These are phyloP conservation scores for Sicyos baderoa DNA, from an alignment of 306 rosid genomes.

Conservation along the genomic window DNA sequence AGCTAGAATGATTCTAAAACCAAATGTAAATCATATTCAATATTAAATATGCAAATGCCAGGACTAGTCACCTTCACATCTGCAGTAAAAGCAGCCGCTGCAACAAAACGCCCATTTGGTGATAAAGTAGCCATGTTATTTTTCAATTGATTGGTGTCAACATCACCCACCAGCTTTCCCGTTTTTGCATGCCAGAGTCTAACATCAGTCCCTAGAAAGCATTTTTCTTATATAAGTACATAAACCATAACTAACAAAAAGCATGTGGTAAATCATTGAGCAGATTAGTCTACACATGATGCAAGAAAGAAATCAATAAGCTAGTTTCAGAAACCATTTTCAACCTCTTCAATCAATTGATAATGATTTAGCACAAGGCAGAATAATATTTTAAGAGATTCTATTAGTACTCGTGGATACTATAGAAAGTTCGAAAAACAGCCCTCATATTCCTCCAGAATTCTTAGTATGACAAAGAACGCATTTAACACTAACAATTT, in stretches of 20 bases:
- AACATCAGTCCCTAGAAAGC: conserved; percentile 66
- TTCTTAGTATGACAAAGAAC: background rate
- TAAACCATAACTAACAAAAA: background rate
- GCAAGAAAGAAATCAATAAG: background rate
- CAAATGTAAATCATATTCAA: conserved; percentile 10
- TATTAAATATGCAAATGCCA: conserved; percentile 2
- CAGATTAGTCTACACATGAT: background rate
- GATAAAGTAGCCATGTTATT: conserved; percentile 90
- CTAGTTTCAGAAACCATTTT: background rate
- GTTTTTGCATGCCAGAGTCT: conserved; percentile 91
- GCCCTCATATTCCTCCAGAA: background rate
- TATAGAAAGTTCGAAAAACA: background rate
- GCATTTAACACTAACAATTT: background rate
- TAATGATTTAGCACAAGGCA: background rate
- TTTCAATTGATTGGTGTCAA: conserved; percentile 92
- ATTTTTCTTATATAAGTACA: background rate
- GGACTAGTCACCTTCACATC: conserved; percentile 69
- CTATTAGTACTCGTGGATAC: background rate
- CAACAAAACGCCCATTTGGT: conserved; percentile 95
- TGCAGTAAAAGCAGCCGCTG: conserved; percentile 98
- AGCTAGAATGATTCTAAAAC: background rate
- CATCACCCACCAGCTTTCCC: conserved; percentile 78
- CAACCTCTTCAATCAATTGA: background rate
- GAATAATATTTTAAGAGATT: background rate
- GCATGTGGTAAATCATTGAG: conserved; percentile 6